Evolutionary conservation across 495 filamentous ascomycete species (phyloP), one percentile per base, ranked within the genome.

Genomic region (Lasiosphaeria ovina): DNA sequence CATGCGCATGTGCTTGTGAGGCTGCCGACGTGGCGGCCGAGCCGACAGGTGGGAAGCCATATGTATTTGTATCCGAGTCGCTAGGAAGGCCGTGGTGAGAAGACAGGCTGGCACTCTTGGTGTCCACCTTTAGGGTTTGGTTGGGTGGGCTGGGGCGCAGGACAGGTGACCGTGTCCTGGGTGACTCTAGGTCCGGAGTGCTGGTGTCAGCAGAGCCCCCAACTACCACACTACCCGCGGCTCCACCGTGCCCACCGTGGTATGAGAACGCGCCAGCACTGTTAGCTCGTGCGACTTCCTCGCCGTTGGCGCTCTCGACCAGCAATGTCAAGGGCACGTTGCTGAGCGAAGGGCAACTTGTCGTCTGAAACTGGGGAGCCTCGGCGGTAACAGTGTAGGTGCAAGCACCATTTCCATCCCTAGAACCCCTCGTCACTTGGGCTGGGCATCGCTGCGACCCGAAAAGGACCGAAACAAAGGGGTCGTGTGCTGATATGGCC

Each of bases 201-300:
- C 72, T 68, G 51, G 72, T 58, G 66, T 69, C 72, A 72, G 64
- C 72, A 35, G 69, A 55, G 58, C 65, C 67, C 50, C 68, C 69
- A 34, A 60, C 58, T 36, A 57, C 70, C 45, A 53, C 61, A 47
- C 61, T 49, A 3, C 60, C 77, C 42, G 72, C 61, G 34, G 57
- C 65, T 59, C 66, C 70, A 54, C 65, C 68, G n/a, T 66, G 66
- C 31, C 57, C 65, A 56, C 75, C 70, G 50, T 74, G 69, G 68
- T 95, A 98, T 3, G 85, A 87, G 70, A 95, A 97, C 14, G 80
- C 77, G 62, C 91, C 93, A 36, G 91, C 84, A 57, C 91, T 86
- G 12, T 87, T 76, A 10, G 60, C 67, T 3, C 83, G 81, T 7
- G 83, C 80, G 17, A 89, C 68, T 57, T 81, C 77, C 57, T 83